These are phyloP conservation scores for Neofusicoccum parvum DNA, from an alignment of 2,329 filamentous ascomycete genomes.

Conservation along the genomic window DNA sequence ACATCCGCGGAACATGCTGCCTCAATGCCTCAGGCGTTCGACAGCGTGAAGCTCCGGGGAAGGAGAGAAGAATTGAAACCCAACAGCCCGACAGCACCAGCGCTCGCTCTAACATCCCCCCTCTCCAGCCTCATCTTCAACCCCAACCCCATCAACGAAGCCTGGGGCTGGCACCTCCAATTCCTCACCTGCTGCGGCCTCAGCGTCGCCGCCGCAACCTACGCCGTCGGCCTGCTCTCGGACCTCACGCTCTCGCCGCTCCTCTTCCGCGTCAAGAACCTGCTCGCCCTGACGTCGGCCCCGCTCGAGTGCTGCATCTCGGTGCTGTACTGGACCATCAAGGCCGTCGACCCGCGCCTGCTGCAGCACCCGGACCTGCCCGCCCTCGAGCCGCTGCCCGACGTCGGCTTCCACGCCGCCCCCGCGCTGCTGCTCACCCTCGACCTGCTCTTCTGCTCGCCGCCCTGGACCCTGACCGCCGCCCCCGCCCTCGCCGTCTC, in stretches of 20 bases:
- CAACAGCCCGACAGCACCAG: background rate
- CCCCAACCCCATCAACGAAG: constrained; percentile 9
- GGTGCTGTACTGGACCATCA: constrained; percentile 72
- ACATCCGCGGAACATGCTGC: background rate
- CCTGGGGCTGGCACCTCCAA: constrained; percentile 66
- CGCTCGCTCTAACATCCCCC: constrained; percentile 22
- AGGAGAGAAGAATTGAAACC: background rate
- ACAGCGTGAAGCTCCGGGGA: background rate
- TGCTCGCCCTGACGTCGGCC: constrained; percentile 64
- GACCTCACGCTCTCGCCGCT: constrained; percentile 61
- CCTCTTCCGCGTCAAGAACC: constrained; percentile 70
- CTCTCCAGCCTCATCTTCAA: background rate
- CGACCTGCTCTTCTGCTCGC: constrained; percentile 69
- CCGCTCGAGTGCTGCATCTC: constrained; percentile 73
- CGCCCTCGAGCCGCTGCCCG: constrained; percentile 27
- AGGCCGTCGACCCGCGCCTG: constrained; percentile 35
- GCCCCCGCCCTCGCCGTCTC: constrained; percentile 63
- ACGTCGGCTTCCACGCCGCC: constrained; percentile 59
- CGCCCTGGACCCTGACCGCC: constrained; percentile 69
- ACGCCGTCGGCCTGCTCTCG: constrained; percentile 62
- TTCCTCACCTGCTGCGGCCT: constrained; percentile 69
- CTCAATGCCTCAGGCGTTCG: background rate
- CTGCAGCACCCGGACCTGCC: constrained; percentile 16
- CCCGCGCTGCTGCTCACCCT: constrained; percentile 66
- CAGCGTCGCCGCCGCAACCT: constrained; percentile 61